A percentile compares a stretch with the other conserved stretches of the same genome.
Conservation (phyloP, 1,284 basidiomycete species). For the Wallemia hederae region DNA sequence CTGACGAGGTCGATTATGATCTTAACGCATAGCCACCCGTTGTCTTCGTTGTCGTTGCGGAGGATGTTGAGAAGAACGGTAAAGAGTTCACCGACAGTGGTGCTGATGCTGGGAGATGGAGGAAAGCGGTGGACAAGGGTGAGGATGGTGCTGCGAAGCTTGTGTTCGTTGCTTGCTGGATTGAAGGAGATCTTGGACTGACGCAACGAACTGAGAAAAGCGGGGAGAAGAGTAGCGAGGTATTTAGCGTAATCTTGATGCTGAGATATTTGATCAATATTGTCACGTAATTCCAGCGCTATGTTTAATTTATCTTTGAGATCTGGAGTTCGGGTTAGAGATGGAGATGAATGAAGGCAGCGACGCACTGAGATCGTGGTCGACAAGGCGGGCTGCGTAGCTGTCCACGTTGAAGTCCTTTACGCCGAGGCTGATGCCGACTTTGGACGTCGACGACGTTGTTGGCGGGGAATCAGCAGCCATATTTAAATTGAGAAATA, state of each 20-base stretch:
- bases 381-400: not conserved
- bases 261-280: conserved; percentile 42
- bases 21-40: conserved; percentile 71
- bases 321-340: conserved; percentile 4
- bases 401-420: not conserved
- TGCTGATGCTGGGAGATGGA: conserved; percentile 42
- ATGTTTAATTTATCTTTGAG: conserved; percentile 25
- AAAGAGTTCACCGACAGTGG: conserved; percentile 21
- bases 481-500: too few relatives aligned
- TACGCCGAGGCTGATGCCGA: not conserved
- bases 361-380: not conserved
- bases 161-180: not conserved
- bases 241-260: conserved; percentile 48
- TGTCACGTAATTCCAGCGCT: conserved; percentile 56
- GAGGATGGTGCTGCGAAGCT: conserved; percentile 49
- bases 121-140: conserved; percentile 74
- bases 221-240: conserved; percentile 31
- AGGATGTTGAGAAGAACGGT: conserved; percentile 42
- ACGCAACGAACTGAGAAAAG: conserved; percentile 45
- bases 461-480: not conserved
- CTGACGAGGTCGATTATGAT: conserved; percentile 58
- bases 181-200: conserved; percentile 42
- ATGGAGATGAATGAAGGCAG: not conserved
- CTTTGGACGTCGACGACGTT: not conserved
- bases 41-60: conserved; percentile 85